Percentiles rank a stretch among this genome's conserved stretches.
Conservation (phyloP, 257 asterid genomes). For the Solanum tarapatanum region DNA sequence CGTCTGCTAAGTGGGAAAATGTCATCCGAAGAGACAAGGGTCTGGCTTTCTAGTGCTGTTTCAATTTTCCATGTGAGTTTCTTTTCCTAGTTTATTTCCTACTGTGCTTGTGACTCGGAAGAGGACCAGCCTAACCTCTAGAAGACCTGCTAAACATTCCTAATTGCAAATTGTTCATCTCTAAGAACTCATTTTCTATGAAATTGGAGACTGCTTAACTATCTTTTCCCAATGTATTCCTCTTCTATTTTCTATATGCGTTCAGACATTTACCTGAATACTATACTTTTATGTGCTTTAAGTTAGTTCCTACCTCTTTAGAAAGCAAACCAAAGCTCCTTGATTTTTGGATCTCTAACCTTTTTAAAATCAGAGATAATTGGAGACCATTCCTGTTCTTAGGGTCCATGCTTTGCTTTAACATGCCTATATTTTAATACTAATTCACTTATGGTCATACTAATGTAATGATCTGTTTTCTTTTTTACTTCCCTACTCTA, state of each 20-base stretch:
- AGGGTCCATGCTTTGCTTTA: background rate
- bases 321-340: background rate
- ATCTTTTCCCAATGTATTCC: background rate
- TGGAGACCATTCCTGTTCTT: background rate
- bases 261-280: background rate
- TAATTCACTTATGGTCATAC: background rate
- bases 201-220: background rate
- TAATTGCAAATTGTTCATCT: background rate
- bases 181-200: background rate
- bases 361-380: background rate
- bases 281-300: background rate
- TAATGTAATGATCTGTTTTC: background rate
- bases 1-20: constrained; percentile 61
- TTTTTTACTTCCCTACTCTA: background rate
- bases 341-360: background rate
- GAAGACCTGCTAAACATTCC: background rate
- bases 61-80: constrained; percentile 68
- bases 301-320: background rate
- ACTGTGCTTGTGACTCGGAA: background rate
- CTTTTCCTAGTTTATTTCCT: background rate
- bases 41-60: constrained; percentile 63
- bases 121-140: background rate
- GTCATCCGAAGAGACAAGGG: constrained; percentile 42
- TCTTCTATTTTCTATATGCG: background rate
- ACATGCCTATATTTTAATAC: background rate